Evolutionary conservation across 2,329 filamentous ascomycete species (phyloP).

Genomic region (Teratosphaeria nubilosa): DNA sequence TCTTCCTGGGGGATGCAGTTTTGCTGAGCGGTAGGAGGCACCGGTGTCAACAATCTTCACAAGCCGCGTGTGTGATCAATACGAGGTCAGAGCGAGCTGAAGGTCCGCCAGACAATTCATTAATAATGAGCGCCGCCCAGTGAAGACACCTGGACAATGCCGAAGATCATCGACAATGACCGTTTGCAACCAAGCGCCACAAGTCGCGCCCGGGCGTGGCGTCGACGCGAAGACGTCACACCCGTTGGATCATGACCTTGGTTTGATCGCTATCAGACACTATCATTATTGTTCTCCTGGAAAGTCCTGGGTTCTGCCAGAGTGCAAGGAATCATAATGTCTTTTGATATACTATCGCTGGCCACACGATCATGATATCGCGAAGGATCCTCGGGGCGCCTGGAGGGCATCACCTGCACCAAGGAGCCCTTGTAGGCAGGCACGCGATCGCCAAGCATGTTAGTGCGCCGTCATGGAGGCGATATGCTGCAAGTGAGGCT

Average conservation of each 20-base stretch:
- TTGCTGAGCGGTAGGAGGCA: background rate
- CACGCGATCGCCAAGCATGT: background rate
- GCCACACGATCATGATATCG: background rate
- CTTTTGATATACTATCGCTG: background rate
- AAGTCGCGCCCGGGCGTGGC: background rate
- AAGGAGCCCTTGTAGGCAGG: background rate
- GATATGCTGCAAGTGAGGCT: slow-evolving; percentile 23
- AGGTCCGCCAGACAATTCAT: background rate
- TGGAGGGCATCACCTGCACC: background rate
- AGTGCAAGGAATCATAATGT: background rate
- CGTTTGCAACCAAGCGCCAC: background rate
- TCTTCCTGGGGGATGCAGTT: background rate
- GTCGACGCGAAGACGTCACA: background rate
- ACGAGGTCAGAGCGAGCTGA: background rate
- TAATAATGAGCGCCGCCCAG: background rate
- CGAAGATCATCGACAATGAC: background rate
- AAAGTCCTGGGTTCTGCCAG: background rate
- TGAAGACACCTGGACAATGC: background rate
- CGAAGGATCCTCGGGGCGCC: background rate
- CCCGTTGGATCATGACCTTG: background rate
- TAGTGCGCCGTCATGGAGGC: background rate
- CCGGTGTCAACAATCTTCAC: too few species aligned
- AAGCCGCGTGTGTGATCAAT: background rate
- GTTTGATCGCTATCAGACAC: background rate
- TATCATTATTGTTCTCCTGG: background rate